Evolutionary conservation across 805 yeast species (phyloP), one percentile per base, ranked within the genome.

Genomic region (Metschnikowia rubicola): DNA sequence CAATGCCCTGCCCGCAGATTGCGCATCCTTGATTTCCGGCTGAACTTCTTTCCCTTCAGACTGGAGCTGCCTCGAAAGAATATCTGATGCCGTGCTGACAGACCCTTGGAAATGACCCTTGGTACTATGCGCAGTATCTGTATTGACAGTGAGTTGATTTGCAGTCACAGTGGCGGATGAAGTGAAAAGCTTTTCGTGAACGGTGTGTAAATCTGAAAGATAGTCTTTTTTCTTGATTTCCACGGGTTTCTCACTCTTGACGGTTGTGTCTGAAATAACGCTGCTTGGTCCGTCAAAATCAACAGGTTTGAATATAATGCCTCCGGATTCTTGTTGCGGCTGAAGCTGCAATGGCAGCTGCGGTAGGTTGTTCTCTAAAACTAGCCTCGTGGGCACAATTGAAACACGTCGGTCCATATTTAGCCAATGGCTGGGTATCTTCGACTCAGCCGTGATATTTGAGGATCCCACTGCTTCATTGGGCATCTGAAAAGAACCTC

Each of bases 111-210:
- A 42, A 13, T 42, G 47, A 5, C 47, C 52, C 10, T 36, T 17
- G 1, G 56, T 49, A 11, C 30, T 37, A 11, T 39, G 47, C 6
- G 41, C 46, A 12, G 41, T 29, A 26, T 41, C 41, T 8, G 32
- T 15, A 30, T 29, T 41, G 17, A 45, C 38, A 3, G 46, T 31
- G 1, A 35, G 13, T 19, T 40, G 36, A 19, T 40, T 47, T 9
- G 43, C 35, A 6, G 42, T 15, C 11, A 29, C 39, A 10, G 43
- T 30, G 17, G 50, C 45, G 4, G 48, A 19, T 7, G 51, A 40
- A 3, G 54, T 41, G 41, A 40, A 67, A 3, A 70, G 73, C 61
- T 49, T 61, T 60, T 53, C 65, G 58, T 44, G 73, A 53, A 49
- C 70, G 60, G 67, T 65, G 60, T 55, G 61, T 59, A 57, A 63